Evolutionary conservation across 225 moss, liverwort and hornwort species (phyloP).

Genomic region (Physcomitrellopsis africana): DNA sequence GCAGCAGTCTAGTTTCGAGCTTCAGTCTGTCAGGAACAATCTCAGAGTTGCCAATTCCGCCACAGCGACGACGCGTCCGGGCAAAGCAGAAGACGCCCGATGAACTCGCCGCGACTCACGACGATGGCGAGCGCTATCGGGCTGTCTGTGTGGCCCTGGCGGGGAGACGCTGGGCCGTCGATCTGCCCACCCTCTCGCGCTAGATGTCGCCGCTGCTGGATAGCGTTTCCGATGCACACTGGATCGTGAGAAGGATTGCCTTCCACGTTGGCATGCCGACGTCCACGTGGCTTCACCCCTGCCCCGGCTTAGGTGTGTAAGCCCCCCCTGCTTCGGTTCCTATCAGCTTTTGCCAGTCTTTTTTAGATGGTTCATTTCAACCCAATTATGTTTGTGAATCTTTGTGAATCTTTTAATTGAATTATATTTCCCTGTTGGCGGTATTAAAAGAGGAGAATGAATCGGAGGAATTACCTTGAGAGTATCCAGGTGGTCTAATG

Average conservation of each 20-base stretch:
- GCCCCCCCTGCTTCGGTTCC: too few relatives aligned
- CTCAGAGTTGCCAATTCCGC: neutral
- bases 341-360: too few relatives aligned
- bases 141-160: slow-evolving; percentile 15
- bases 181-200: neutral
- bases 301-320: neutral
- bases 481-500: too few relatives aligned
- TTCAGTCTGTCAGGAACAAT: neutral
- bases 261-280: too few relatives aligned
- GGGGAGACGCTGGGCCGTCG: slow-evolving; percentile 15
- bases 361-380: too few relatives aligned
- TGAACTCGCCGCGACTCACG: neutral
- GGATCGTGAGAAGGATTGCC: neutral
- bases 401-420: too few relatives aligned
- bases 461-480: too few relatives aligned
- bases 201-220: neutral
- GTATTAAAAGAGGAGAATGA: too few relatives aligned
- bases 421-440: too few relatives aligned
- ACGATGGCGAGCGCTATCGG: neutral
- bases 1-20: neutral
- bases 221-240: neutral
- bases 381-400: too few relatives aligned
- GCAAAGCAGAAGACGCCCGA: neutral
- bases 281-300: neutral
- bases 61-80: neutral